Base-by-base conservation (phyloP, 257 asterid species). In the Hygrophila difformis region DNA sequence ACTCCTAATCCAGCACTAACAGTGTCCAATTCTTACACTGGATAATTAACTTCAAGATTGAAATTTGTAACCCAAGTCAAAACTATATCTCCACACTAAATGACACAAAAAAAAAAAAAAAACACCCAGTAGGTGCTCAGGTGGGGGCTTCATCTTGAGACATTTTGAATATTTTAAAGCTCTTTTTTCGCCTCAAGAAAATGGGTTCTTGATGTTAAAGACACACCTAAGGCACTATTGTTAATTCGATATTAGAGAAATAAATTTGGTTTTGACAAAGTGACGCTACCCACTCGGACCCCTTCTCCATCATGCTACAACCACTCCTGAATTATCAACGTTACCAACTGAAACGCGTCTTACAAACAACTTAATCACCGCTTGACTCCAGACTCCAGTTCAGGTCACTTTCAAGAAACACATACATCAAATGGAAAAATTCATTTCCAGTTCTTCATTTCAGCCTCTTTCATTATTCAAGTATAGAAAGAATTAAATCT, bases 271-370 rank as follows among this genome's bases (percentile, higher is more conserved):
- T 0, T 33, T 0, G 12, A 33, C 12, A 7, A 7, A 3, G 13
- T 33, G 38, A 11, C 1, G 18, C 41, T 37, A 24, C 29, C 22
- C 2, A 16, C 22, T 18, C 6, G 17, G 28, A 26, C 51, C 15
- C 38, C 8, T 8, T 24, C 19, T 41, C 6, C 6, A 1, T 16
- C 12, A 2, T 9, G 11, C 14, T 7, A 40, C 45, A 21, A 47
- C 62, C 19, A 58, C 63, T 36, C 18, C 13, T 61, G 26, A 23
- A 46, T 38, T 29, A 14, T 63, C 26, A 59, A 17, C 29, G 52
- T 58, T n/a, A 64, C 72, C 67, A 29, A 60, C 60, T 53, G 33
- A 56, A 56, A 55, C 54, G 46, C 57, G 59, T 46, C 10, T 12
- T 4, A 28, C 0, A 18, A 37, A 48, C 63, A 53, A 48, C 58